These are phyloP conservation scores for Dothistroma pini DNA, from an alignment of 2,329 filamentous ascomycete genomes.

Conservation along the genomic window DNA sequence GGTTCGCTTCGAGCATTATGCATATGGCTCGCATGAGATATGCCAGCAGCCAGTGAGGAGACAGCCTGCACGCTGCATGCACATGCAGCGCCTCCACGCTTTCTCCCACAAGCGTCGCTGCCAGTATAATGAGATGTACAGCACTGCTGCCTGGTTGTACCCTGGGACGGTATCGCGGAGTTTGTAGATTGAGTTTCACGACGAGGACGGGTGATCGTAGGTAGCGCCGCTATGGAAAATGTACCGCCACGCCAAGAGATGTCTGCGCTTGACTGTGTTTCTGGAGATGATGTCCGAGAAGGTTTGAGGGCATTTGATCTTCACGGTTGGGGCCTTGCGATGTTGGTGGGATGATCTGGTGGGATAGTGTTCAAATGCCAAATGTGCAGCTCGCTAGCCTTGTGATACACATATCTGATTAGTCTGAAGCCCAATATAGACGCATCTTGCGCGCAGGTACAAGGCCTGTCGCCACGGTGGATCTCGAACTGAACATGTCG, in stretches of 20 bases:
- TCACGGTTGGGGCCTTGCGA: background rate
- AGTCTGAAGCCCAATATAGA: background rate
- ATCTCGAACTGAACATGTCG: background rate
- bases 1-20: background rate
- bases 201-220: slow-evolving; percentile 7
- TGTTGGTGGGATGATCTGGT: background rate
- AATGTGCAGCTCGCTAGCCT: background rate
- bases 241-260: background rate
- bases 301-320: background rate
- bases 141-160: background rate
- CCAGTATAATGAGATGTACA: background rate
- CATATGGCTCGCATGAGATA: background rate
- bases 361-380: background rate
- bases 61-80: background rate
- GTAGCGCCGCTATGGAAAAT: background rate
- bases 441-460: background rate
- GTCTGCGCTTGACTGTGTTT: background rate
- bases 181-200: slow-evolving; percentile 16
- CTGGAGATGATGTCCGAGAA: background rate
- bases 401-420: background rate
- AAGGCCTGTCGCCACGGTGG: background rate
- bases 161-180: background rate
- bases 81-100: slow-evolving; percentile 2
- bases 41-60: background rate
- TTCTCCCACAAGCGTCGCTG: background rate